Percentiles rank a stretch among this genome's conserved stretches.
Conservation (phyloP, 768 basidiomycete species). For the Boletus reticuloceps region DNA sequence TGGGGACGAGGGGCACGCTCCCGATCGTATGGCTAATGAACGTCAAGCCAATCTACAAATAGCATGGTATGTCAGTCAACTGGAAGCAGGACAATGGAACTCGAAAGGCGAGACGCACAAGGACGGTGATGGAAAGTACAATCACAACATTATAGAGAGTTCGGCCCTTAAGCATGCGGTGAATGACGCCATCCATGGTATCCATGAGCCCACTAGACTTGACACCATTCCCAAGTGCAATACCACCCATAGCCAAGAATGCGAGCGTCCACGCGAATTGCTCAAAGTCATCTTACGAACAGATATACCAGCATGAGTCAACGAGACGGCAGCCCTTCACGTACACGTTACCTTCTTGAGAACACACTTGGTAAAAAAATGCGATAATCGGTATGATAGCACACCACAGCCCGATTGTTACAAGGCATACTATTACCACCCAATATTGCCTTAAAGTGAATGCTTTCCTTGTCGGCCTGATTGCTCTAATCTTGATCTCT, state of each 20-base stretch:
- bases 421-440: constrained; percentile 82
- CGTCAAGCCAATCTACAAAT: constrained; percentile 74
- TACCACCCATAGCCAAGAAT: constrained; percentile 97
- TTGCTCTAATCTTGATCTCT: constrained; percentile 78
- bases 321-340: neutral
- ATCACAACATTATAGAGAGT: constrained; percentile 68
- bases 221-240: constrained; percentile 93
- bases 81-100: too few species aligned
- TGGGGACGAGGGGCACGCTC: constrained; percentile 93
- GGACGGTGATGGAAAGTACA: constrained; percentile 64
- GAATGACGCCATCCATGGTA: constrained; percentile 66
- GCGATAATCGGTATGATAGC: constrained; percentile 86
- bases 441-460: constrained; percentile 88
- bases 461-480: constrained; percentile 79
- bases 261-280: constrained; percentile 94
- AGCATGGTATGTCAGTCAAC: neutral
- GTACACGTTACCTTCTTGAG: constrained; percentile 74
- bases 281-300: constrained; percentile 83
- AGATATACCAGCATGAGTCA: neutral
- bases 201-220: constrained; percentile 83
- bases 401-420: constrained; percentile 90
- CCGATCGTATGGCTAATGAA: constrained; percentile 98
- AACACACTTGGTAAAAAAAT: constrained; percentile 91
- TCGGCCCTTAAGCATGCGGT: constrained; percentile 56
- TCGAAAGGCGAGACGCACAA: constrained; percentile 43